Percentiles rank a stretch among this genome's conserved stretches.
These are phyloP conservation scores for Metschnikowia drakensbergensis DNA, from an alignment of 805 yeast genomes.

Conservation along the genomic window DNA sequence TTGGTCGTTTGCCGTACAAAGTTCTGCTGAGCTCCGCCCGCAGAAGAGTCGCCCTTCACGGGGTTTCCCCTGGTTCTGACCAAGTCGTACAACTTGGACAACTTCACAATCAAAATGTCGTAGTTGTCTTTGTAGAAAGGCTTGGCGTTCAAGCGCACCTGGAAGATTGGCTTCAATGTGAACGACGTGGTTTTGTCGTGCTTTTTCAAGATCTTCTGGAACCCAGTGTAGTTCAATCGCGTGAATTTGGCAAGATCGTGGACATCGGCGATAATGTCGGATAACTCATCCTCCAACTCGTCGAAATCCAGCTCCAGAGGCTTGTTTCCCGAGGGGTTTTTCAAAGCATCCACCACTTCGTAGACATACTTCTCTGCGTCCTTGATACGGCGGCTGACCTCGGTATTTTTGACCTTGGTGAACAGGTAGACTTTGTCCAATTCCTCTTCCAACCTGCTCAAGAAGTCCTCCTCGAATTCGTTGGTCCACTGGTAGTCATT, in stretches of 20 bases:
- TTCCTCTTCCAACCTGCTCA: constrained; percentile 71
- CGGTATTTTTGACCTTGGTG: constrained; percentile 83
- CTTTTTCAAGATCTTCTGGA: constrained; percentile 93
- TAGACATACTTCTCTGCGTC: constrained; percentile 73
- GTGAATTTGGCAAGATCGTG: constrained; percentile 95
- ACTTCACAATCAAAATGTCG: constrained; percentile 81
- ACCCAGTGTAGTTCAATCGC: constrained; percentile 91
- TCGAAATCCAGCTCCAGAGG: constrained; percentile 43
- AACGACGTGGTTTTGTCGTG: constrained; percentile 83
- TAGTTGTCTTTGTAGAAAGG: constrained; percentile 96
- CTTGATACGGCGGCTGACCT: constrained; percentile 78
- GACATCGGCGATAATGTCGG: constrained; percentile 91
- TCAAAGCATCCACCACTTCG: constrained; percentile 53
- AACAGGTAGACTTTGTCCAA: constrained; percentile 91
- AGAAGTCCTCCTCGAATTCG: constrained; percentile 75
- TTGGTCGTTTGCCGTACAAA: constrained; percentile 98
- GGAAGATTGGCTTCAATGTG: constrained; percentile 85
- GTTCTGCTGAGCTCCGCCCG: constrained; percentile 98
- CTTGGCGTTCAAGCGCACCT: constrained; percentile 85
- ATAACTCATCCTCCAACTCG: constrained; percentile 41
- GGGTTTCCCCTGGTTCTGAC: constrained; percentile 97
- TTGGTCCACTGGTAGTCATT: constrained; percentile 67
- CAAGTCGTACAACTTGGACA: constrained; percentile 83
- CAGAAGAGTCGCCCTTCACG: constrained; percentile 87
- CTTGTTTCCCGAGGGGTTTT: constrained; percentile 36